Base-by-base conservation (phyloP, 768 basidiomycete species). In the Boletus edulis region DNA sequence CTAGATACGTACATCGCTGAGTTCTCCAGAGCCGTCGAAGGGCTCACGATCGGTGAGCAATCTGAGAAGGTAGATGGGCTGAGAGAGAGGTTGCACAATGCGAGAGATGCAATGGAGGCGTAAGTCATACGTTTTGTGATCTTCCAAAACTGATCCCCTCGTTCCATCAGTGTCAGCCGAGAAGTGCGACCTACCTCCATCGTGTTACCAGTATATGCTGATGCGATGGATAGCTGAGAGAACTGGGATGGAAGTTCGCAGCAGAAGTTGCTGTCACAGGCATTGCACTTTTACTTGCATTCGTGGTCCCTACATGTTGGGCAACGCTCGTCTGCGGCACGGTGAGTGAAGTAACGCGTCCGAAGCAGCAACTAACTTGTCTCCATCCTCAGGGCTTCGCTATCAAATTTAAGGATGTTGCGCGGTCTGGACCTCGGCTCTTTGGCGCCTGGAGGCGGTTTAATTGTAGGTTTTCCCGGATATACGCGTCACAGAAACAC, bases 161-260 rank as follows among this genome's bases (percentile, higher is more conserved):
- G 40, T 20, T 35, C 6, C 14, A 45, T 45, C 29, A 64, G 63
- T 27, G 27, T 64, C 38, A 59, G 60, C 31, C 46, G 20, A 56
- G 60, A 64, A 37, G 63, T 65, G 15, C 2, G 56, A 12, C 29
- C 34, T 24, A 29, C 15, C 14, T 22, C 2, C 42, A 24, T 34
- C 8, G 7, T 35, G 11, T 29, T 15, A 4, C 17, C 5, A 12
- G 14, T 3, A 27, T 39, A 4, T 41, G 18, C 54, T 65, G 38
- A 65, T 32, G 15, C 14, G 5, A 27, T 29, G n/a, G 22, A 27
- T 29, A 64, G 63, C 39, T 64, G 27, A 64, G 58, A 42, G 50
- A 58, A 40, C 7, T 64, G 38, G 59, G 51, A 27, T 61, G 56
- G 56, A 61, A 61, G 31, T 35, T 64, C 3, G 59, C 54, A 4